Conservation (phyloP, 75 land plant genomes). For the Cupressus sempervirens region DNA sequence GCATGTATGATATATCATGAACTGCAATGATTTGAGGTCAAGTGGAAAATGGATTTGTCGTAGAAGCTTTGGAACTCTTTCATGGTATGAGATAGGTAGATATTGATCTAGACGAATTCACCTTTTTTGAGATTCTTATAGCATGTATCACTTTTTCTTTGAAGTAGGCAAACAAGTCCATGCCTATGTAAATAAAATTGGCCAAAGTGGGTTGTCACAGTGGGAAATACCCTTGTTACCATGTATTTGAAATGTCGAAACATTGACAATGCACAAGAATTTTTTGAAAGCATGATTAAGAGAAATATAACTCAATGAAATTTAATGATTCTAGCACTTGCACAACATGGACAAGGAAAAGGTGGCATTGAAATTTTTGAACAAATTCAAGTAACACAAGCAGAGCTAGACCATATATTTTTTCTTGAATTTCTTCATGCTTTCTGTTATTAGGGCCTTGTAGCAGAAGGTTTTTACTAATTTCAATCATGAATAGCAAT, state of each 20-base stretch:
- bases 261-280: slow-evolving; percentile 12
- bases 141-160: slow-evolving; percentile 9
- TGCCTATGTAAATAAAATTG: not conserved
- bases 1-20: slow-evolving; percentile 19
- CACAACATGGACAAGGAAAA: no score
- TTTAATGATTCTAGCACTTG: no score
- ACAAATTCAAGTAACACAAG: no score
- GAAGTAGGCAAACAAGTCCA: slow-evolving; percentile 19
- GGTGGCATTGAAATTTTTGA: no score
- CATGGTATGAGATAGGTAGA: slow-evolving; percentile 8
- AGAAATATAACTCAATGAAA: no score
- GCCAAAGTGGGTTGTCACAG: slow-evolving; percentile 5
- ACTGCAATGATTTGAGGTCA: slow-evolving; percentile 18
- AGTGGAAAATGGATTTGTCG: slow-evolving; percentile 11
- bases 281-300: no score
- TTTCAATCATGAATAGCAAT: not conserved
- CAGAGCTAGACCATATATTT: no score
- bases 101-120: slow-evolving; percentile 16
- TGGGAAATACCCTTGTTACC: slow-evolving; percentile 15
- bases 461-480: slow-evolving; percentile 4
- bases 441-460: slow-evolving; percentile 9
- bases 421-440: no score
- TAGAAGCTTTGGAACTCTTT: slow-evolving; percentile 15
- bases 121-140: slow-evolving; percentile 17
- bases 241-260: slow-evolving; percentile 22